Evolutionary conservation across 495 filamentous ascomycete genomes (phyloP), one percentile per base, ranked within the genome.

Genomic region (Penicillium goetzii): DNA sequence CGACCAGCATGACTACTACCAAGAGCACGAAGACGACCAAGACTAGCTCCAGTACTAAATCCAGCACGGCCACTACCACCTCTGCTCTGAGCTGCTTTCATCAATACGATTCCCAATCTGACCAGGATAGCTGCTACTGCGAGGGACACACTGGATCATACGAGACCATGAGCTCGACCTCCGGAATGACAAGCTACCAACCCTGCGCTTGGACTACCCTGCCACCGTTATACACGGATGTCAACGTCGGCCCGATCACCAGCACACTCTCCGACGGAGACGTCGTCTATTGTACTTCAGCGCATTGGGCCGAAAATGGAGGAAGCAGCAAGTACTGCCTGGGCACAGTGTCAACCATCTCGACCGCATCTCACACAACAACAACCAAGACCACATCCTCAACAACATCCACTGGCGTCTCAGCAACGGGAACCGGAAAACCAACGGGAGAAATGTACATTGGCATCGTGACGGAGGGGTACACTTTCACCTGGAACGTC

Each of bases 271-370:
- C 40, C 40, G 40, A 43, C n/a, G 40, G 40, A 17, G 40, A 43
- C 40, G 40, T 43, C n/a, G 40, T 43, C n/a, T 43, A 43, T 4
- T 43, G 40, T 9, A 43, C 40, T 2, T 43, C 40, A 8, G 40
- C 40, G 17, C 40, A 43, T 19, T 43, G 40, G 40, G 40, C 40
- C 40, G 40, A 43, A 8, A 12, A 43, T 19, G 40, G 40, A 19
- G 40, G 40, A 43, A 43, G 40, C 40, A 43, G 40, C 40, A 43
- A 43, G 40, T 43, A 43, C 40, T 43, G 40, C 17, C 40, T 43
- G 1, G 40, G 40, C n/a, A n/a, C 17, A 4, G n/a, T 43, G 17
- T 19, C 40, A 0, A 43, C 40, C 40, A 43, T 43, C 40, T 43
- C 40, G 1, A 43, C 40, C 1, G 40, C 40, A 19, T 43, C 40